Evolutionary conservation across 225 moss, liverwort and hornwort genomes (phyloP).

Genomic region (Physcomitrellopsis africana): DNA sequence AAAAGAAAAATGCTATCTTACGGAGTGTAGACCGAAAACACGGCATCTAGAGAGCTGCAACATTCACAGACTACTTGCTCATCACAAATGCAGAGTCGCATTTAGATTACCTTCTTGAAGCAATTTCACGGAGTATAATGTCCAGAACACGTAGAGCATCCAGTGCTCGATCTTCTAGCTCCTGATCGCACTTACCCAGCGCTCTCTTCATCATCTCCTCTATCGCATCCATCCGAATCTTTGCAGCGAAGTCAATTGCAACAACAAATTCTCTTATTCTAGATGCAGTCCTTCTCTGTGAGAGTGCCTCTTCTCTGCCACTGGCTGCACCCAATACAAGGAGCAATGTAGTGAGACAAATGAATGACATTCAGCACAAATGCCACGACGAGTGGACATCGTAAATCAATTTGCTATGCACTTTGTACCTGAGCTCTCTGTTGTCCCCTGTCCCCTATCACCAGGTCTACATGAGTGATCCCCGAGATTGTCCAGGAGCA

Average conservation of each 20-base stretch:
- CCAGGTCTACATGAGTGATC: constrained; percentile 62
- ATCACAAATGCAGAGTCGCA: no score
- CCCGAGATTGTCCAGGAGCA: constrained; percentile 73
- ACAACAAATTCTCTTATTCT: constrained; percentile 76
- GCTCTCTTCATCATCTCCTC: constrained; percentile 59
- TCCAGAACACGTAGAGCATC: constrained; percentile 92
- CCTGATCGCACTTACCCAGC: constrained; percentile 44
- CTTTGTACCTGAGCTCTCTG: constrained; percentile 41
- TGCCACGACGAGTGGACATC: background rate
- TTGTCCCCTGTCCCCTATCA: constrained; percentile 35
- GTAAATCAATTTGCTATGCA: background rate
- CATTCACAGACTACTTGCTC: no score
- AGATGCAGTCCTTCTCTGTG: constrained; percentile 50
- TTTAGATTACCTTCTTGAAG: constrained; percentile 58
- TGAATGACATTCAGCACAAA: background rate
- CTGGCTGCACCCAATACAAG: constrained; percentile 27
- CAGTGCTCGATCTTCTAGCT: constrained; percentile 51
- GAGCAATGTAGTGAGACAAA: background rate
- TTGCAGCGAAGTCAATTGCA: constrained; percentile 68
- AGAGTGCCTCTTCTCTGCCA: constrained; percentile 41
- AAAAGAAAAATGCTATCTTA: background rate
- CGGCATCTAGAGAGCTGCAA: background rate
- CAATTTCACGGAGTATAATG: constrained; percentile 85
- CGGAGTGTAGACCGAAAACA: no score
- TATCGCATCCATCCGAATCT: constrained; percentile 78